A percentile compares a stretch with the other conserved stretches of the same genome.
These are phyloP conservation scores for Pichia cephalocereana DNA, from an alignment of 805 yeast genomes.

Conservation along the genomic window DNA sequence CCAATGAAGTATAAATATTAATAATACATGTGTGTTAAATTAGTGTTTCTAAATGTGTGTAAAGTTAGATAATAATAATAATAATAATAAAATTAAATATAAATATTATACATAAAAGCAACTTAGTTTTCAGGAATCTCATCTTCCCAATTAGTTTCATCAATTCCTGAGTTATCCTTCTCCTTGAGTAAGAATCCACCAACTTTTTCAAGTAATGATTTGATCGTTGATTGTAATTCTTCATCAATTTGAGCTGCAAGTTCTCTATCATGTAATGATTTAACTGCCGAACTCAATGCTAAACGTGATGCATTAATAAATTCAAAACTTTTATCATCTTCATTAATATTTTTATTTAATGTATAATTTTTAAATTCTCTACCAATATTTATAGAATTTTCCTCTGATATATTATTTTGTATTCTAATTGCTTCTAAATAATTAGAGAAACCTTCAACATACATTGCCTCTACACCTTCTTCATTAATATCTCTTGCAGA, in stretches of 20 bases:
- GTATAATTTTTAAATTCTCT: slow-evolving; percentile 36
- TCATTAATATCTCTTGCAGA: slow-evolving; percentile 74
- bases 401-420: slow-evolving; percentile 17
- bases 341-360: slow-evolving; percentile 13
- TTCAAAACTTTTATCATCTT: slow-evolving; percentile 23
- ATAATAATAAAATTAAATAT: background rate
- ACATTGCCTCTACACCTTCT: slow-evolving; percentile 69
- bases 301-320: slow-evolving; percentile 28
- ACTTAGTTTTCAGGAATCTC: slow-evolving; percentile 25
- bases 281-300: slow-evolving; percentile 30
- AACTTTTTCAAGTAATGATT: slow-evolving; percentile 38
- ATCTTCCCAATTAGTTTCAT: slow-evolving; percentile 42
- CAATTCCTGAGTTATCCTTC: slow-evolving; percentile 30
- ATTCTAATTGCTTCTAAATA: slow-evolving; percentile 35
- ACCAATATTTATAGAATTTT: slow-evolving; percentile 15
- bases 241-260: slow-evolving; percentile 37
- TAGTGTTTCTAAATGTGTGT: background rate
- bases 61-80: background rate
- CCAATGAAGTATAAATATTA: background rate
- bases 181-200: slow-evolving; percentile 43
- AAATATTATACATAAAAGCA: background rate
- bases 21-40: background rate
- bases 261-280: slow-evolving; percentile 28
- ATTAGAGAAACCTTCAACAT: slow-evolving; percentile 74
- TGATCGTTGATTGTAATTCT: slow-evolving; percentile 50